Evolutionary conservation across 805 yeast species (phyloP).

Genomic region (Nakazawaea ernobii): DNA sequence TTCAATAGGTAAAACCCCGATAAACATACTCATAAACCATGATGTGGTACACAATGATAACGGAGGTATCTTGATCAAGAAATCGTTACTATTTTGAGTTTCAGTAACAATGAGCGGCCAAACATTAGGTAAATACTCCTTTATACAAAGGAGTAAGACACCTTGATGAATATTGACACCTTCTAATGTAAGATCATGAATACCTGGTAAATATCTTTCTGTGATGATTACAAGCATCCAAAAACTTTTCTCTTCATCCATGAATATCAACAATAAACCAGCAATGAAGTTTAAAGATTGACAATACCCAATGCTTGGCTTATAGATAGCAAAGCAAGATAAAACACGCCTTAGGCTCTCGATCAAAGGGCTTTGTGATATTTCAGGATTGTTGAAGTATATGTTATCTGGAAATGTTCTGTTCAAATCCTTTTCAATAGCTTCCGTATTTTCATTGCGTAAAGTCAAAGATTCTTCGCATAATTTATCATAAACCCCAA

Average conservation of each 20-base stretch:
- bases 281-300: slow-evolving; percentile 92
- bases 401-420: slow-evolving; percentile 94
- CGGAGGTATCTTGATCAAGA: slow-evolving; percentile 78
- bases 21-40: slow-evolving; percentile 98
- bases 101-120: slow-evolving; percentile 51
- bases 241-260: slow-evolving; percentile 86
- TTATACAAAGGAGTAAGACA: slow-evolving; percentile 78
- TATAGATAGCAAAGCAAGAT: slow-evolving; percentile 76
- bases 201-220: slow-evolving; percentile 80
- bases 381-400: slow-evolving; percentile 52
- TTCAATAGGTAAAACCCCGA: slow-evolving; percentile 86
- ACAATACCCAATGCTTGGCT: slow-evolving; percentile 91
- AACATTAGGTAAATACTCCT: slow-evolving; percentile 75
- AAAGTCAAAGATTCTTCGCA: slow-evolving; percentile 50
- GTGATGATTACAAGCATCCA: slow-evolving; percentile 96
- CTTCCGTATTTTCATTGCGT: slow-evolving; percentile 75
- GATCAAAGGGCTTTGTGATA: slow-evolving; percentile 49
- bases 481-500: slow-evolving; percentile 68
- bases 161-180: slow-evolving; percentile 97
- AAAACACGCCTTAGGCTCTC: slow-evolving; percentile 74
- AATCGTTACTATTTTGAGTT: slow-evolving; percentile 31
- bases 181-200: slow-evolving; percentile 83
- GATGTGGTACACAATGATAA: slow-evolving; percentile 89
- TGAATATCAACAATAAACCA: slow-evolving; percentile 74
- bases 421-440: slow-evolving; percentile 88